Conservation (phyloP, 2,329 filamentous ascomycete genomes). For the Aspergillus amoenus region DNA sequence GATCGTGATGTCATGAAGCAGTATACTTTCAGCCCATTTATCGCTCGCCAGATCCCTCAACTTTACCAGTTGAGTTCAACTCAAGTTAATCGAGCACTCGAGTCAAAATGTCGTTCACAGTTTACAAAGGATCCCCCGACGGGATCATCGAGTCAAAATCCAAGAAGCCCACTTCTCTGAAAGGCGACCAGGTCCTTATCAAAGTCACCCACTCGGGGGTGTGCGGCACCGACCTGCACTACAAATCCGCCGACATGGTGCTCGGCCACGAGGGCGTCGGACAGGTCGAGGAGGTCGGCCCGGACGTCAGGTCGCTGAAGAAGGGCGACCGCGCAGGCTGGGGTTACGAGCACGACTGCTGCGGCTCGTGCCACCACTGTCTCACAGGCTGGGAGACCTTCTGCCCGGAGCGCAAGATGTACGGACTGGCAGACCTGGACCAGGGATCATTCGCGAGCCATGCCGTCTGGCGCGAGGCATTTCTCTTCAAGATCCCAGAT, state of each 20-base stretch:
- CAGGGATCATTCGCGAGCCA: constrained; percentile 40
- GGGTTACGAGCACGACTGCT: constrained; percentile 40
- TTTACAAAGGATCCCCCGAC: constrained; percentile 62
- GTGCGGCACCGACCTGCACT: constrained; percentile 60
- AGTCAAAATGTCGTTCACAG: constrained; percentile 50
- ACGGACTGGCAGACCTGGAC: constrained; percentile 34
- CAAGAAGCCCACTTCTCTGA: constrained; percentile 27
- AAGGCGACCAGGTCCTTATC: constrained; percentile 54
- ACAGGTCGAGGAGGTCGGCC: constrained; percentile 31
- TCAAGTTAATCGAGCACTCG: background rate
- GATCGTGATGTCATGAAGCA: too few species aligned
- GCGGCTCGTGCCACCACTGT: constrained; percentile 39
- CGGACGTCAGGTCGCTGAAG: constrained; percentile 33
- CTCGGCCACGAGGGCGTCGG: constrained; percentile 43
- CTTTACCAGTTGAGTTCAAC: too few species aligned
- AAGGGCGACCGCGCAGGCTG: constrained; percentile 45
- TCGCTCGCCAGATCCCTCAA: too few species aligned
- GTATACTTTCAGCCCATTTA: too few species aligned
- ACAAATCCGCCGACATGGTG: constrained; percentile 29
- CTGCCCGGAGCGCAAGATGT: constrained; percentile 36
- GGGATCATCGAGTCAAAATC: constrained; percentile 56
- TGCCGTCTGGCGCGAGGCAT: constrained; percentile 41
- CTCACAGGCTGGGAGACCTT: constrained; percentile 33
- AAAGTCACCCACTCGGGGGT: constrained; percentile 60
- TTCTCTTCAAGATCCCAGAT: constrained; percentile 39